phyloP scores from a whole-genome alignment of 2,329 filamentous ascomycete genomes.

The Tolypocladium pustulatum region DNA sequence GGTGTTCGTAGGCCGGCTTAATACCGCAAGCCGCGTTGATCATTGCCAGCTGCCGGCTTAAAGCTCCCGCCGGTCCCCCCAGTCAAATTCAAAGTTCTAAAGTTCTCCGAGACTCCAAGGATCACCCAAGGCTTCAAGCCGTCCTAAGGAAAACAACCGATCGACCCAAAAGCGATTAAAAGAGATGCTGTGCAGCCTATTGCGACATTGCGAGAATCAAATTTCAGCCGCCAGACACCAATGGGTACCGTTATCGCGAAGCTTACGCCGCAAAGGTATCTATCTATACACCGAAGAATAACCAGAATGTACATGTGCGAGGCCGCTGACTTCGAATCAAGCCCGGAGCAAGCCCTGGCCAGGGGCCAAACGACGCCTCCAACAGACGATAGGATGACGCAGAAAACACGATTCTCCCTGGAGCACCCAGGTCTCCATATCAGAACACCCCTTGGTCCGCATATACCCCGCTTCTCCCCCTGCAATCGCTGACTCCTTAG shows the following conservation, averaged over 20 bases:
- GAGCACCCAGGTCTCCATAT: not conserved
- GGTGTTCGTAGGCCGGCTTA: too few species aligned
- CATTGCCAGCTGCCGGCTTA: constrained; percentile 5
- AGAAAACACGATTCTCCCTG: not conserved
- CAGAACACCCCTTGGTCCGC: not conserved
- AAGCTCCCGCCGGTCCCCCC: not conserved
- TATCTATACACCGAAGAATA: not conserved
- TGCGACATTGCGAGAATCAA: not conserved
- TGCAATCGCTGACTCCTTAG: not conserved
- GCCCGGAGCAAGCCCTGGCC: not conserved
- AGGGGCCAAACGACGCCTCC: not conserved
- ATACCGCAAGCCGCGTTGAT: constrained; percentile 4
- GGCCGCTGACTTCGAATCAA: not conserved
- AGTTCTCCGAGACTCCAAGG: too few species aligned
- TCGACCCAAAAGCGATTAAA: not conserved
- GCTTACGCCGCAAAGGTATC: not conserved
- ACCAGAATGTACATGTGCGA: not conserved
- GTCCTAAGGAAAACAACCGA: not conserved
- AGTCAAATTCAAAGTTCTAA: too few species aligned
- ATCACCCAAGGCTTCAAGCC: too few species aligned
- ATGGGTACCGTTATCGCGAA: not conserved
- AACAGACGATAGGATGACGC: not conserved
- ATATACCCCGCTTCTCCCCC: not conserved
- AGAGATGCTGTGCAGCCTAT: not conserved
- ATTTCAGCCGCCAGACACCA: too few species aligned